Evolutionary conservation across 2,329 filamentous ascomycete species (phyloP).

Genomic region (Diaporthe sp.): DNA sequence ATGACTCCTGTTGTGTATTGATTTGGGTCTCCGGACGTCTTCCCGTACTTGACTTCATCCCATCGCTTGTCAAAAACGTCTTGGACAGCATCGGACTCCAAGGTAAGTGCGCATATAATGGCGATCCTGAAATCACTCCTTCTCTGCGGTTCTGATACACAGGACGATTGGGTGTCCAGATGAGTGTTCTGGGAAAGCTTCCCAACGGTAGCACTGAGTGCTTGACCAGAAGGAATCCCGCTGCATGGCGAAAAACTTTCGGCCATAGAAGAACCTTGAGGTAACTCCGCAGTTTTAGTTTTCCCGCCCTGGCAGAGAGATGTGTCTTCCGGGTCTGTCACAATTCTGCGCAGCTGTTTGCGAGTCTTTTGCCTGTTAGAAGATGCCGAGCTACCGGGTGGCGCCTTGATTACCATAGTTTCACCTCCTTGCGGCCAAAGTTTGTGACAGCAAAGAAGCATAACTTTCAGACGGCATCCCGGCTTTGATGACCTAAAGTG

Average conservation of each 20-base stretch:
- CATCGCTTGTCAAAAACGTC: not conserved
- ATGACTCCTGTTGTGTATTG: not conserved
- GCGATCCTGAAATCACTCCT: not conserved
- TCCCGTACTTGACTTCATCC: not conserved
- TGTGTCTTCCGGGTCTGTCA: not conserved
- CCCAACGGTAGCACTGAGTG: rapidly evolving
- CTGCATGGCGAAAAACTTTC: no score
- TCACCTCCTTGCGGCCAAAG: not conserved
- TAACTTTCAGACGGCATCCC: not conserved
- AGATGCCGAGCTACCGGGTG: not conserved
- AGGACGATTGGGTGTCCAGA: not conserved
- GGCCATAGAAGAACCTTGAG: not conserved
- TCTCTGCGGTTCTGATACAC: not conserved
- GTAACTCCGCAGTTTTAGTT: not conserved
- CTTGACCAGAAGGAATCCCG: not conserved
- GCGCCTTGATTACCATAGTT: not conserved
- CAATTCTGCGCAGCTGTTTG: not conserved
- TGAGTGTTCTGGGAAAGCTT: not conserved
- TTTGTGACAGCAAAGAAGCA: not conserved
- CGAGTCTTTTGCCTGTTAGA: not conserved
- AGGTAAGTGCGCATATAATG: not conserved
- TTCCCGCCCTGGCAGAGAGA: not conserved
- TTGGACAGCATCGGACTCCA: not conserved
- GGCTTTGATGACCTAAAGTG: rapidly evolving
- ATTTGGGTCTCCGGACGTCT: not conserved